Evolutionary conservation across 2,329 filamentous ascomycete species (phyloP), one percentile per base, ranked within the genome.

Genomic region (Grosmannia huntii): DNA sequence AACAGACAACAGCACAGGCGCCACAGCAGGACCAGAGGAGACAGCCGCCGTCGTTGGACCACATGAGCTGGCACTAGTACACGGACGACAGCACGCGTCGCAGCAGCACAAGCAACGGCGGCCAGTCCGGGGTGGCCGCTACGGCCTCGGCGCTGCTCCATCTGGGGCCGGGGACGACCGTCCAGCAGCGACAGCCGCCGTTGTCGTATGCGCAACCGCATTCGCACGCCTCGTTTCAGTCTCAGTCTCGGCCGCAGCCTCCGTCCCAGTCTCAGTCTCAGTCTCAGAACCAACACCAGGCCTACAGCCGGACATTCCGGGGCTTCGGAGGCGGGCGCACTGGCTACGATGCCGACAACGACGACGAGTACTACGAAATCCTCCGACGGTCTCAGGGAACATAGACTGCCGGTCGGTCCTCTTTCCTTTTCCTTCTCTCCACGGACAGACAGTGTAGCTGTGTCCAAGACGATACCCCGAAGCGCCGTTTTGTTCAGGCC

Each of bases 261-360:
- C 31, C 6, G 4, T 41, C 38, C 16, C 38, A 4, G 9, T 23
- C 19, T 31, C 56, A 65, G 62, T 9, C 48, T 38, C 52, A 38
- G 46, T 27, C 55, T 23, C 50, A 56, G 3, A 53, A 5, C 49
- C n/a, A 54, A 23, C 27, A 49, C 25, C 54, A 48, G 27, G 28
- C 25, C 25, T 36, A 53, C 28, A n/a, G 28, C n/a, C 50, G 28
- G 19, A 19, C 3, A 14, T 36, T 38, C 10, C 1, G 16, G 2
- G 19, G 19, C 41, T 19, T 44, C 19, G 19, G 41, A 16, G 41
- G 4, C 19, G 19, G 41, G 19, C 41, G 41, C 19, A 44, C 41
- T 5, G 41, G 19, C 41, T 46, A 68, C 57, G 64, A 63, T 38
- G 65, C 62, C 41, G 16, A 4, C 33, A 12, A 12, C 16, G 28